These are phyloP conservation scores for Xanthoconium stramineum DNA, from an alignment of 768 basidiomycete species.

Conservation along the genomic window DNA sequence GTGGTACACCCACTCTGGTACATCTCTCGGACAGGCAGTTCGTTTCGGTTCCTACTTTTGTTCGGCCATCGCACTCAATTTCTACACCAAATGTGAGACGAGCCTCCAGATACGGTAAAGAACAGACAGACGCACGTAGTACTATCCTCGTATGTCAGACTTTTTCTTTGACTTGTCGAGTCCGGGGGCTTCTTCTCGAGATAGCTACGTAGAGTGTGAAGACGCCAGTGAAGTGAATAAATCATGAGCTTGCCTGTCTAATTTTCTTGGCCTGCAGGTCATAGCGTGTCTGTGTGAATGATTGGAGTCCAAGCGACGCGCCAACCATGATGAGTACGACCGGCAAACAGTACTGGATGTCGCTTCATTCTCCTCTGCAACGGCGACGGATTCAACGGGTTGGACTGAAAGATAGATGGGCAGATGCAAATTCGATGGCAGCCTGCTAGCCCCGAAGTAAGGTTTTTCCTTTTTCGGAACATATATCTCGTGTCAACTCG, in stretches of 20 bases:
- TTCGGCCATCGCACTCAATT: constrained; percentile 57
- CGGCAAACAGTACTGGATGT: constrained; percentile 72
- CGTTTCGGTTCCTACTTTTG: constrained; percentile 87
- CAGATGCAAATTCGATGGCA: too few species aligned
- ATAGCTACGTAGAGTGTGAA: constrained; percentile 42
- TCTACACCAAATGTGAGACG: constrained; percentile 31
- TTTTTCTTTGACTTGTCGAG: constrained; percentile 68
- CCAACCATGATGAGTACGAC: constrained; percentile 84
- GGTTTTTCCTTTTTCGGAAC: constrained; percentile 19
- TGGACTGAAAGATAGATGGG: constrained; percentile 54
- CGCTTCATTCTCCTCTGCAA: constrained; percentile 44
- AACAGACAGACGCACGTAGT: constrained; percentile 66
- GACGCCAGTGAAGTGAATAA: not conserved
- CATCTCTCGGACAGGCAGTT: constrained; percentile 76
- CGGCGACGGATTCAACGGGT: constrained; percentile 29
- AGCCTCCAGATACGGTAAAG: not conserved
- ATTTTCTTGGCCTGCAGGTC: constrained; percentile 83
- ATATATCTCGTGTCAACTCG: not conserved
- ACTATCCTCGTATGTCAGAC: constrained; percentile 93
- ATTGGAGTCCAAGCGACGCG: constrained; percentile 78
- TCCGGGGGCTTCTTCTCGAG: constrained; percentile 74
- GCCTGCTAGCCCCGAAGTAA: too few species aligned
- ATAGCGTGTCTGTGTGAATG: constrained; percentile 87
- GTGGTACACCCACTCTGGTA: constrained; percentile 92
- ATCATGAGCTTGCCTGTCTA: constrained; percentile 48